Evolutionary conservation across 495 filamentous ascomycete species (phyloP), one percentile per base, ranked within the genome.

Genomic region (Pseudevernia furfuracea): DNA sequence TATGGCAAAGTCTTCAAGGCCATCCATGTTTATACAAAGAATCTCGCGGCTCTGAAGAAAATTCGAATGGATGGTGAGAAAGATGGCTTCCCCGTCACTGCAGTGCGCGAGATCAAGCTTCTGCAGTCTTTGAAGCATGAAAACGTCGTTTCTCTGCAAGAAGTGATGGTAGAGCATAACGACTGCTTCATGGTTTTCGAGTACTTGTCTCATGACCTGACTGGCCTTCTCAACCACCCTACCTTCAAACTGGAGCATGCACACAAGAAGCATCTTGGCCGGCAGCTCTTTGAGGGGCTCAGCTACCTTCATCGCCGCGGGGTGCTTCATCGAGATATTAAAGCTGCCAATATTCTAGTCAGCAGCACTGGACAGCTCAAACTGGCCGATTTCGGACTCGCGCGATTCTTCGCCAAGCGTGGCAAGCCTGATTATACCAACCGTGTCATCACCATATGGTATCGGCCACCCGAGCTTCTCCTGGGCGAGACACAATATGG

Each of bases 121-220:
- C 86, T 99, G 12, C 91, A 96, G 71, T 93, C 92, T 48, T 80
- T 99, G n/a, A 90, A 88, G 66, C 91, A 96, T 70, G 80, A 83
- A 58, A 97, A 97, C 68, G 86, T 99, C 43, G 92, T 99, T 66
- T 87, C 88, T 57, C 75, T 93, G 32, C 82, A 87, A 63, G 95
- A 98, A 75, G 93, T 97, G 70, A 97, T 98, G 94, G 94, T 97
- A 21, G 95, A 98, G 76, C 87, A 86, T 67, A 97, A 97, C 72
- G 93, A 97, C 73, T 99, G 95, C 75, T 97, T 94, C 77, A 99
- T 99, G 95, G 95, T 99, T 12, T 99, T 99, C 67, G 95, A 99
- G 72, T 99, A 99, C 72, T 84, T 97, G 36, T 93, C 93, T 23
- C 95, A 99, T 72, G 95, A 99, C 73, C 78, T 93, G 39, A 93